Percentiles rank a stretch among this genome's conserved stretches.
Evolutionary conservation across 1,284 basidiomycete genomes (phyloP).

Genomic region (Naganishia sp.): DNA sequence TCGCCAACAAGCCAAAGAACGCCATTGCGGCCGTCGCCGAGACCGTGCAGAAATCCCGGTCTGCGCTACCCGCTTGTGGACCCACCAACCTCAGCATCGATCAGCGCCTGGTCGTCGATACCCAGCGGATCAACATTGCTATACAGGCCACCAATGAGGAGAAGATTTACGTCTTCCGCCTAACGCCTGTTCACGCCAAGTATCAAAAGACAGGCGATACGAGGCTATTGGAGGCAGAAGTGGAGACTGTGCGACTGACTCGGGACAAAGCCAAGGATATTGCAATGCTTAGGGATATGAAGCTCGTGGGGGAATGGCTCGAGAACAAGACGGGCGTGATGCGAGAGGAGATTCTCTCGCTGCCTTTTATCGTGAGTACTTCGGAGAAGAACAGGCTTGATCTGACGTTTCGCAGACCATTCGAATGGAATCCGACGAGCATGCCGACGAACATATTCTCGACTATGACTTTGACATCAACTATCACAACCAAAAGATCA

Average conservation of each 20-base stretch:
- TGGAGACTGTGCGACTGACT: conserved; percentile 19
- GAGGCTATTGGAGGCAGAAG: conserved; percentile 17
- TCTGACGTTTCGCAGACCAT: conserved; percentile 16
- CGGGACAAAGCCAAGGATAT: conserved; percentile 20
- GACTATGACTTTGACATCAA: conserved; percentile 31
- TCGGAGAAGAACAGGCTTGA: too few species aligned
- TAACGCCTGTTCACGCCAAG: conserved; percentile 26
- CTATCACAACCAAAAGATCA: conserved; percentile 31
- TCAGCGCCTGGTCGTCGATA: conserved; percentile 19
- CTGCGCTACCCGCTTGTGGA: neutral
- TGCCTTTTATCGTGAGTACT: conserved; percentile 14
- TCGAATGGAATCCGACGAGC: conserved; percentile 30
- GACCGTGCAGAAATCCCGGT: conserved; percentile 32
- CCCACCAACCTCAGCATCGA: conserved; percentile 24
- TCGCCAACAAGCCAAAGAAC: conserved; percentile 31
- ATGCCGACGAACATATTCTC: conserved; percentile 11
- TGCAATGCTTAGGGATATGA: conserved; percentile 25
- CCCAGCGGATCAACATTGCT: conserved; percentile 19
- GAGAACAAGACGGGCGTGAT: conserved; percentile 15
- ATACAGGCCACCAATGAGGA: conserved; percentile 29
- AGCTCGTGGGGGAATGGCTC: conserved; percentile 13
- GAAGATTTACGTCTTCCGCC: conserved; percentile 30
- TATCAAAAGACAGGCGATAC: conserved; percentile 13
- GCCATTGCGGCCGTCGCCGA: conserved; percentile 32
- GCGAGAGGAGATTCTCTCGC: conserved; percentile 14